Percentiles rank a stretch among this genome's conserved stretches.
These are phyloP conservation scores for Rhizopogon rudus DNA, from an alignment of 768 basidiomycete species.

Conservation along the genomic window DNA sequence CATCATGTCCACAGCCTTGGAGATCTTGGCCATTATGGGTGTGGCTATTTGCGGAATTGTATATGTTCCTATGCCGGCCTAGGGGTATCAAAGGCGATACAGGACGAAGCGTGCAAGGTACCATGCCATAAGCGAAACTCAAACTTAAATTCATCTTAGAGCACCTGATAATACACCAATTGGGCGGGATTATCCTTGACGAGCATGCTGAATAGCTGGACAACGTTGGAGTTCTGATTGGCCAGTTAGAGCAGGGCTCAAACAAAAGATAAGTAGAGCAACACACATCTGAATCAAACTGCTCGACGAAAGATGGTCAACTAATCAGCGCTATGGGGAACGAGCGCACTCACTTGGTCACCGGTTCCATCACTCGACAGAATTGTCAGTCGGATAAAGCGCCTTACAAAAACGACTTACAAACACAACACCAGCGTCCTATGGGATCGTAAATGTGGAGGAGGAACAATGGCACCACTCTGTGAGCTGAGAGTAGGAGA, in stretches of 20 bases:
- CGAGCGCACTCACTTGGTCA: constrained; percentile 24
- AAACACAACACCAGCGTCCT: constrained; percentile 71
- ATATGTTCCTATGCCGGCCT: constrained; percentile 76
- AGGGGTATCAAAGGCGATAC: background rate
- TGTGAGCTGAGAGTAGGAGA: background rate
- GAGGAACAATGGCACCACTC: constrained; percentile 36
- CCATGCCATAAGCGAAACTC: background rate
- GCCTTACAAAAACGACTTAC: constrained; percentile 27
- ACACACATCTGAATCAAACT: constrained; percentile 61
- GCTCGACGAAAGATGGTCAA: constrained; percentile 39
- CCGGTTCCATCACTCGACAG: constrained; percentile 27
- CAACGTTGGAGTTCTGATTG: constrained; percentile 64
- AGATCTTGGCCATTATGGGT: constrained; percentile 47
- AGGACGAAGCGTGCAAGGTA: background rate
- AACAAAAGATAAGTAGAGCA: background rate
- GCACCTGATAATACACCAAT: constrained; percentile 72
- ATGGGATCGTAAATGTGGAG: constrained; percentile 26
- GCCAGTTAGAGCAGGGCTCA: background rate
- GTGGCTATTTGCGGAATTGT: constrained; percentile 59
- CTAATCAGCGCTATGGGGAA: background rate
- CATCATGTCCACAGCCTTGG: constrained; percentile 55
- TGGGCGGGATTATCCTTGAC: constrained; percentile 57
- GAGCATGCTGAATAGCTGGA: constrained; percentile 64
- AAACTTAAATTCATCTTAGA: background rate
- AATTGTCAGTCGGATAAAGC: background rate